Evolutionary conservation across 2,329 filamentous ascomycete species (phyloP).

Genomic region (Esteya vermicola): DNA sequence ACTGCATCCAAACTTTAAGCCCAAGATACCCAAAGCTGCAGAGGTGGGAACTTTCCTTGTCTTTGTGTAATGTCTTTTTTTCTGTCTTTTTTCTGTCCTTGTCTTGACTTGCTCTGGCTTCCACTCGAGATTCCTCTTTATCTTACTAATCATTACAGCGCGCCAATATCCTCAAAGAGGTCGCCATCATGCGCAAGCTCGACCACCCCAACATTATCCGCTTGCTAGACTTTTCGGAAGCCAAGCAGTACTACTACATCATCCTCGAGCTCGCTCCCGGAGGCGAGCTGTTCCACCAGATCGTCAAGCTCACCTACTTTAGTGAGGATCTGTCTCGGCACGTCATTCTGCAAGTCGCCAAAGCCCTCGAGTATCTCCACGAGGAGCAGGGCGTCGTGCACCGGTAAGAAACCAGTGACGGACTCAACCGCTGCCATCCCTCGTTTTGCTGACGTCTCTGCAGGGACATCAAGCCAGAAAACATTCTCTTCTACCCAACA

Average conservation of each 20-base stretch:
- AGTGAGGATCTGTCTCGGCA: conserved; percentile 91
- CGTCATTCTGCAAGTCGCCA: conserved; percentile 89
- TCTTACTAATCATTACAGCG: conserved; percentile 41
- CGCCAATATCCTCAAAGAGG: conserved; percentile 95
- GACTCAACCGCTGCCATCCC: neutral
- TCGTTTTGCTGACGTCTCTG: conserved; percentile 8
- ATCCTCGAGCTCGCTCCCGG: conserved; percentile 89
- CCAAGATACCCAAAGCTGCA: conserved; percentile 80
- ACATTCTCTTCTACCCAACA: conserved; percentile 81
- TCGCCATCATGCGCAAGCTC: conserved; percentile 94
- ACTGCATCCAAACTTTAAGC: conserved; percentile 89
- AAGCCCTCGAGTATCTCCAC: conserved; percentile 84
- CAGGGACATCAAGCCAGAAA: conserved; percentile 97
- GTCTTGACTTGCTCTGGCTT: neutral
- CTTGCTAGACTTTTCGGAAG: conserved; percentile 86
- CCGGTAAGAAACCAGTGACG: conserved; percentile 54
- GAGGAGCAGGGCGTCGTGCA: conserved; percentile 93
- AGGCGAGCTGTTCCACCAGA: conserved; percentile 95
- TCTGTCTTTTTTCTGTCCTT: conserved; percentile 9
- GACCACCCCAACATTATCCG: conserved; percentile 95
- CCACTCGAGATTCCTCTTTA: too few species aligned
- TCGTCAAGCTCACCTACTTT: conserved; percentile 95
- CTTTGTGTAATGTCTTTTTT: conserved; percentile 3
- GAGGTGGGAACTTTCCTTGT: conserved; percentile 59
- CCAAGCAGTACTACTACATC: conserved; percentile 92